Conservation (phyloP, 108 stramenopile species). For the Craspedostauros australis region DNA sequence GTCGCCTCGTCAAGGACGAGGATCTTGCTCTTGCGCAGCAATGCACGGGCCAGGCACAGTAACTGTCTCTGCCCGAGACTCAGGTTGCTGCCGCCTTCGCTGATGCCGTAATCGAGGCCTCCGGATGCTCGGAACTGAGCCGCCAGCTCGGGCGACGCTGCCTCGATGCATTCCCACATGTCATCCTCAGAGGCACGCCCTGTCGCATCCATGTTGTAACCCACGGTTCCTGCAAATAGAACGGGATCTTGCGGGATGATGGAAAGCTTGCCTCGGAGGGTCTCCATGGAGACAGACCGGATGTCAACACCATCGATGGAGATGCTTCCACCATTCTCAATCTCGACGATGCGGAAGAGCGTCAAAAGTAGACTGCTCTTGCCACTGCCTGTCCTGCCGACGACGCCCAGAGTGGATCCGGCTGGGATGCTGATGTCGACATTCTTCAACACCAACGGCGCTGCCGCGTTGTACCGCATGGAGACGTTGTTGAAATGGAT, state of each 20-base stretch:
- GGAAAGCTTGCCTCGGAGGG: slow-evolving; percentile 70
- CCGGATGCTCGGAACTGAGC: slow-evolving; percentile 32
- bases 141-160: slow-evolving; percentile 61
- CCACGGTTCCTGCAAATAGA: slow-evolving; percentile 85
- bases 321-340: slow-evolving; percentile 55
- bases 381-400: slow-evolving; percentile 71
- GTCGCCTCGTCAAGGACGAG: slow-evolving; percentile 89
- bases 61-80: slow-evolving; percentile 88
- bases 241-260: slow-evolving; percentile 97
- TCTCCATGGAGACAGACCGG: slow-evolving; percentile 58
- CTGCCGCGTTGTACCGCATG: slow-evolving; percentile 59
- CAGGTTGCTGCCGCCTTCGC: slow-evolving; percentile 85
- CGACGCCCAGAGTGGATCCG: slow-evolving; percentile 67
- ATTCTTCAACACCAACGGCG: slow-evolving; percentile 55
- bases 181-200: slow-evolving; percentile 52
- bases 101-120: slow-evolving; percentile 49
- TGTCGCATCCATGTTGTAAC: slow-evolving; percentile 85
- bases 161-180: slow-evolving; percentile 70
- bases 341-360: slow-evolving; percentile 84
- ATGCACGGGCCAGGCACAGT: slow-evolving; percentile 86
- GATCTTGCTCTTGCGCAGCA: slow-evolving; percentile 72
- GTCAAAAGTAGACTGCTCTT: slow-evolving; percentile 83
- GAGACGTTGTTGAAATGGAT: slow-evolving; percentile 64
- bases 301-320: slow-evolving; percentile 92
- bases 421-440: slow-evolving; percentile 47